A percentile compares a stretch with the other conserved stretches of the same genome.
phyloP scores from a whole-genome alignment of 352 stramenopile genomes.

The Saprolegnia parasitica region DNA sequence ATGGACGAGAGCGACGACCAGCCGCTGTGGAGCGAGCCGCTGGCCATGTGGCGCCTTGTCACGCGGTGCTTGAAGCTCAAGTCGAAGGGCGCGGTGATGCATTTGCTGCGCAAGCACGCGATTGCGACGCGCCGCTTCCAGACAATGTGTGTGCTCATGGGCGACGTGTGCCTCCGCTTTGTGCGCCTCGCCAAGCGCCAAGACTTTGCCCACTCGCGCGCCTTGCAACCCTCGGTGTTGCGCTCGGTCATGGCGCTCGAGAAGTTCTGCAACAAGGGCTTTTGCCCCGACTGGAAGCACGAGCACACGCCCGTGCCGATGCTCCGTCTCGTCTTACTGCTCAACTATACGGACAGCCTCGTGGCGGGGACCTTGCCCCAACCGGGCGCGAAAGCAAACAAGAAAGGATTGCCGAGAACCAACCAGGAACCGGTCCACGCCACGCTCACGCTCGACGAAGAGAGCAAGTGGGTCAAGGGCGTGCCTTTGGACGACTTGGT shows the following conservation, averaged over 20 bases:
- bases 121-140: constrained; percentile 70
- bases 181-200: constrained; percentile 44
- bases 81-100: constrained; percentile 36
- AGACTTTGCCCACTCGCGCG: constrained; percentile 41
- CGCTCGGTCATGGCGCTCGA: constrained; percentile 41
- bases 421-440: constrained; percentile 41
- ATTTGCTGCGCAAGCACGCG: constrained; percentile 42
- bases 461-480: constrained; percentile 39
- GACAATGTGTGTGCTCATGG: constrained; percentile 72
- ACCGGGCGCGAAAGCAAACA: constrained; percentile 16
- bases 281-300: constrained; percentile 35
- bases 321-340: constrained; percentile 64
- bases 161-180: constrained; percentile 63
- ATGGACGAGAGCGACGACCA: constrained; percentile 38
- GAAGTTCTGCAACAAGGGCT: constrained; percentile 42
- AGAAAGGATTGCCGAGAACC: background rate
- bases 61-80: constrained; percentile 43
- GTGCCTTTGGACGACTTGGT: constrained; percentile 45
- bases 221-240: constrained; percentile 36
- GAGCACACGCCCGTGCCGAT: constrained; percentile 33
- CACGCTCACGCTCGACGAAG: constrained; percentile 48
- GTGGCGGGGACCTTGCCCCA: constrained; percentile 42
- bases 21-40: constrained; percentile 63
- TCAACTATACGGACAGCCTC: constrained; percentile 71
- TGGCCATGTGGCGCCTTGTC: constrained; percentile 62